Conservation (phyloP, 306 rosid species). For the Dryas drummondii region DNA sequence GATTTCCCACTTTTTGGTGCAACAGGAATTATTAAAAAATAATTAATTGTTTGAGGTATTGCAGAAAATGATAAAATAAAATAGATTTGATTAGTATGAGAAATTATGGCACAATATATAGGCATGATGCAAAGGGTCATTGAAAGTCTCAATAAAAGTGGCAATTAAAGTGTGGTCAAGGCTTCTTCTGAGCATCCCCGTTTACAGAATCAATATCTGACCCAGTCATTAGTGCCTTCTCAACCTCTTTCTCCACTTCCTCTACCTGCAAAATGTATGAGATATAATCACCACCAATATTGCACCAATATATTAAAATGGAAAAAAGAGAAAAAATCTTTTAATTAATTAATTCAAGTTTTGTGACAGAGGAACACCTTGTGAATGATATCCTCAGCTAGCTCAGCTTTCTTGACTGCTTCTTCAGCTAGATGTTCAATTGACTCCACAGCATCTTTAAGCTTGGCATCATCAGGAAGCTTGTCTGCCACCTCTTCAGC, state of each 20-base stretch:
- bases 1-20: too few species aligned
- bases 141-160: too few species aligned
- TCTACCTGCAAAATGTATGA: not conserved
- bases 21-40: too few species aligned
- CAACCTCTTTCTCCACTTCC: conserved; percentile 7
- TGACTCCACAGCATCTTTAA: conserved; percentile 13
- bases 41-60: too few species aligned
- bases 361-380: conserved; percentile 7
- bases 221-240: conserved; percentile 1
- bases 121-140: too few species aligned
- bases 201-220: not conserved
- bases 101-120: too few species aligned
- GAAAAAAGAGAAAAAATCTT: not conserved
- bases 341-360: not conserved
- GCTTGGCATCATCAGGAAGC: conserved; percentile 16
- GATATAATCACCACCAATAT: not conserved
- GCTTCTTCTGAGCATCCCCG: not conserved
- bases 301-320: not conserved
- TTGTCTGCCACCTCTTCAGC: conserved; percentile 7
- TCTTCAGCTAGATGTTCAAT: conserved; percentile 8
- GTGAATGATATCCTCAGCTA: conserved; percentile 16
- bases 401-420: conserved; percentile 10
- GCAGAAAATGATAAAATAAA: too few species aligned
- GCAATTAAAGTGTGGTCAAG: not conserved
- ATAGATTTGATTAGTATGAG: too few species aligned